Base-by-base conservation (phyloP, 148 eudicot genomes). In the Rheum nobile region DNA sequence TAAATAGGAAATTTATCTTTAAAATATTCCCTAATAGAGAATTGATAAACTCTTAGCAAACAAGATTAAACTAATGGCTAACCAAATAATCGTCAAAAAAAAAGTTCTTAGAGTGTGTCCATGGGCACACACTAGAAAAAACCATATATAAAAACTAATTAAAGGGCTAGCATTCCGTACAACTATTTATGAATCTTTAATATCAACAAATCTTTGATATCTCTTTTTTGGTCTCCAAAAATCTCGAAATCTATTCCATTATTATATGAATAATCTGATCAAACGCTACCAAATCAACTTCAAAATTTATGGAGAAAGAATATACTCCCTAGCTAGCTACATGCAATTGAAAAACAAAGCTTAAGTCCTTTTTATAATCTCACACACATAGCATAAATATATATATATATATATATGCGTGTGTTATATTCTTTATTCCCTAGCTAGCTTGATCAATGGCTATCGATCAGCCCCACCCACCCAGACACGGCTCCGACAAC, bases 261-360 rank as follows among this genome's bases (percentile, higher is more conserved):
- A 1, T 16, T 6, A 29, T 31, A 63, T 12, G 21, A 32, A 28
- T 26, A 59, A 59, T 59, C 2, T 65, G 70, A 65, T 65, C 14
- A 65, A 16, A 65, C 8, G 39, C 39, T 14, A 65, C 17, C 70
- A 65, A 65, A 65, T 65, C 70, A 65, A 32, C 22, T 34, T 65
- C 70, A 0, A 16, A 6, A 14, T 16, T 65, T 16, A 29, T 61
- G 67, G 67, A 61, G 35, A 61, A 61, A 29, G 67, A 61, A 61
- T 61, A 61, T 28, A 61, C 67, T 28, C 35, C 29, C 35, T 1
- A n/a, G n/a, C n/a, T n/a, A n/a, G n/a, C 1, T 28, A 1, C 35
- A 61, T 59, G 67, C 67, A 61, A 61, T 61, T 31, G 31, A n/a
- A 61, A 61, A 61, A 32, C 69, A 5, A 65, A 31, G 69, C 38